phyloP scores from a whole-genome alignment of 345 rosid species.

The Lepidium aucheri region DNA sequence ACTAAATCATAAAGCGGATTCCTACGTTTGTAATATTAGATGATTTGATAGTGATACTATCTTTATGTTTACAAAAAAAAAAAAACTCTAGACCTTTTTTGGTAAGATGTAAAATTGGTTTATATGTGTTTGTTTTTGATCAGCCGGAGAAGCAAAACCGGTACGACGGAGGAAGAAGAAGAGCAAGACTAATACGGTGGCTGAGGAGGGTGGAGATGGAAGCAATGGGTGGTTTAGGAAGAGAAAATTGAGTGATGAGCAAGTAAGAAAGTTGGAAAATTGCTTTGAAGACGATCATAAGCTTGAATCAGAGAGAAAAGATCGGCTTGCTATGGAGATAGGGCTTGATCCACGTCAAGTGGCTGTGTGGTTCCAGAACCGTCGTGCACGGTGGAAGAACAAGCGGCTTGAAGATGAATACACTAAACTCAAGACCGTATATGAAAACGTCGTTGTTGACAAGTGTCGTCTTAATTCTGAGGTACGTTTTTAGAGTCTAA shows the following conservation, averaged over 20 bases:
- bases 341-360: slow-evolving; percentile 94
- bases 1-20: too few species aligned
- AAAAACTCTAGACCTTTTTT: too few species aligned
- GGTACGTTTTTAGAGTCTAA: slow-evolving; percentile 27
- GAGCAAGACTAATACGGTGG: slow-evolving; percentile 32
- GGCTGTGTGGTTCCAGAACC: slow-evolving; percentile 96
- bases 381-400: slow-evolving; percentile 87
- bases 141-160: slow-evolving; percentile 36
- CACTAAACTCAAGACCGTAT: slow-evolving; percentile 34
- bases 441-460: slow-evolving; percentile 49
- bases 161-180: slow-evolving; percentile 40
- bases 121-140: slow-evolving; percentile 3
- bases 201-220: slow-evolving; percentile 15
- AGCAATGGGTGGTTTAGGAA: slow-evolving; percentile 36
- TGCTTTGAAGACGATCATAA: slow-evolving; percentile 70
- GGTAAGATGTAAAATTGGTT: not conserved
- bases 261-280: slow-evolving; percentile 53
- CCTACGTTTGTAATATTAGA: too few species aligned
- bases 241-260: slow-evolving; percentile 62
- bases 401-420: slow-evolving; percentile 85
- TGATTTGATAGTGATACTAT: too few species aligned
- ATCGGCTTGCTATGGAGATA: slow-evolving; percentile 60
- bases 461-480: slow-evolving; percentile 69
- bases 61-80: too few species aligned
- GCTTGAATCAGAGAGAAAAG: slow-evolving; percentile 74